Evolutionary conservation across 2,329 filamentous ascomycete genomes (phyloP).

Genomic region (Mycosphaerelloides madeirae): DNA sequence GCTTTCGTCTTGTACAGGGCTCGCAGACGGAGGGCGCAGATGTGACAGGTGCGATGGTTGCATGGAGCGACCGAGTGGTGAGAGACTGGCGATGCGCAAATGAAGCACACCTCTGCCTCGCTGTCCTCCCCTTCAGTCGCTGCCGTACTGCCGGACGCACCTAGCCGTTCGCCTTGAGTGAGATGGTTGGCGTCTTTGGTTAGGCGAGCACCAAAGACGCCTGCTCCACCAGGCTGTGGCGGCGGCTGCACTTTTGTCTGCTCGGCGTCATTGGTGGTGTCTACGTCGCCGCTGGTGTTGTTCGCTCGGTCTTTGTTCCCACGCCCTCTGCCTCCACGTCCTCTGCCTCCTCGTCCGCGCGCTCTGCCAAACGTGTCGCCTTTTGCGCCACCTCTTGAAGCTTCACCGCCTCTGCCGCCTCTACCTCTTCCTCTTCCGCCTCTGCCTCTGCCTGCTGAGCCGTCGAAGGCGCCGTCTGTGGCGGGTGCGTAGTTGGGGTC

Average conservation of each 20-base stretch:
- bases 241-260: slow-evolving; percentile 29
- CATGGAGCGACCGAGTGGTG: slow-evolving; percentile 88
- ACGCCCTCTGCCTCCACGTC: slow-evolving; percentile 32
- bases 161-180: slow-evolving; percentile 26
- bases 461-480: not conserved
- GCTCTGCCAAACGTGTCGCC: slow-evolving; percentile 11
- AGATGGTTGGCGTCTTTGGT: slow-evolving; percentile 43
- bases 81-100: slow-evolving; percentile 85
- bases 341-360: slow-evolving; percentile 24
- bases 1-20: slow-evolving; percentile 95
- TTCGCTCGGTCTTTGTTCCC: slow-evolving; percentile 34
- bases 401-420: slow-evolving; percentile 10
- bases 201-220: slow-evolving; percentile 45
- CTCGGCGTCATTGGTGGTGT: slow-evolving; percentile 21
- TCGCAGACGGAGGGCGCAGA: slow-evolving; percentile 84
- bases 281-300: slow-evolving; percentile 19
- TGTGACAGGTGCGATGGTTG: slow-evolving; percentile 95
- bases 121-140: slow-evolving; percentile 26
- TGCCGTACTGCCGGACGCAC: slow-evolving; percentile 10
- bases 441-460: not conserved
- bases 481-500: not conserved
- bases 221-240: slow-evolving; percentile 32
- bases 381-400: slow-evolving; percentile 8
- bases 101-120: slow-evolving; percentile 82
- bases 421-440: slow-evolving; percentile 6